Evolutionary conservation across 805 yeast species (phyloP), one percentile per base, ranked within the genome.

Genomic region (Candida ponderosae): DNA sequence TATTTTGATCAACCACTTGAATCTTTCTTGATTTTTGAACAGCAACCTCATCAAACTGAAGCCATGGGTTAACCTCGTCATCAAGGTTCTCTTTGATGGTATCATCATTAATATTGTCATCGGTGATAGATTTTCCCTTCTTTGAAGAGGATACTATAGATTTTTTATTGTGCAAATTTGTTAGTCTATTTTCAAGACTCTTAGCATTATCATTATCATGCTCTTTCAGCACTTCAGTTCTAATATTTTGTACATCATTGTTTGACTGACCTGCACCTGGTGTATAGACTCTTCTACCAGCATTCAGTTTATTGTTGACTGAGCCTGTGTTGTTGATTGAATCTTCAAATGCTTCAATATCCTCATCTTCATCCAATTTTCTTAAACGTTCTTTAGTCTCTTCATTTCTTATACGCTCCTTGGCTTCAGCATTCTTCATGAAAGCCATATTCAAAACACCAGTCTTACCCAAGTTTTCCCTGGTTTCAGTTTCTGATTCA

Each of bases 381-480:
- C 72, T 72, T 39, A 86, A 53, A 34, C 66, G 64, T 41, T 67
- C 72, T 31, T 78, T 56, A 24, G 72, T 70, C 40, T 68, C 66
- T 36, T 67, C 59, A 56, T 86, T 89, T 31, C 70, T 76, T 37
- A 71, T 68, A 40, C 68, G 72, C 43, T 76, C 74, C 46, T 79
- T 72, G 39, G 78, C 79, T 43, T 81, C 95, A 2, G 97, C 97
- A 42, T 81, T 82, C 46, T 72, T 80, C 97, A 90, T 90, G 59
- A 90, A 90, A 47, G 89, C 95, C 97, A 93, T 93, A 34, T 79
- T 81, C 72, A 90, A 63, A 17, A 90, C 80, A 38, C 97, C 97
- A n/a, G 72, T 63, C 58, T 89, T 90, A 17, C 93, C 89, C n/a
- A 79, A 57, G 32, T 66, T 70, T 24, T 64, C 59, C 26, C 58